These are phyloP conservation scores for Diplodia seriata DNA, from an alignment of 2,329 filamentous ascomycete species.

Conservation along the genomic window DNA sequence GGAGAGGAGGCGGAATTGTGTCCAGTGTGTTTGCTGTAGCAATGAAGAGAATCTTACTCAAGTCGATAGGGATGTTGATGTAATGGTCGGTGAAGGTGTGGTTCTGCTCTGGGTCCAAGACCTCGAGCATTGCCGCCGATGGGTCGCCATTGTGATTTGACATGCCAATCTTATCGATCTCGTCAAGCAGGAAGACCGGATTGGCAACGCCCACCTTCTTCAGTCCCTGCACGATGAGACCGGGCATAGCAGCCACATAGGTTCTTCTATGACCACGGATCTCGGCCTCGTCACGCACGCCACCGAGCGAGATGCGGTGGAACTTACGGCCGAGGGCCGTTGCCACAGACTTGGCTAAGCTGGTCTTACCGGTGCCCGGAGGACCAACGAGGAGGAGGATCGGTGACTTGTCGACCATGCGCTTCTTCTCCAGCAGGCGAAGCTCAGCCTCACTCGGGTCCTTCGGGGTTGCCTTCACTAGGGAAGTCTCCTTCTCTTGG, in stretches of 20 bases:
- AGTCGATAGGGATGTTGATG: constrained; percentile 90
- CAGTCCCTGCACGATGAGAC: constrained; percentile 88
- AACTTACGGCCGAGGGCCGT: constrained; percentile 93
- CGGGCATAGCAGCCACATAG: constrained; percentile 99
- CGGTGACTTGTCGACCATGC: constrained; percentile 91
- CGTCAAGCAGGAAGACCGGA: constrained; percentile 92
- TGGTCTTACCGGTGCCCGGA: constrained; percentile 95
- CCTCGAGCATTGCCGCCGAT: constrained; percentile 96
- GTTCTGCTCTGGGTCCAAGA: constrained; percentile 97
- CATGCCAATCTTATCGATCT: constrained; percentile 95
- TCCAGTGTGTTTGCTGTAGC: constrained; percentile 95
- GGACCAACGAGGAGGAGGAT: constrained; percentile 93
- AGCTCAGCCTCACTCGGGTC: constrained; percentile 67
- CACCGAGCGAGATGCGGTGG: constrained; percentile 93
- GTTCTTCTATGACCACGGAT: constrained; percentile 94
- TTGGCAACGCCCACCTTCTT: constrained; percentile 97
- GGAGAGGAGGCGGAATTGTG: constrained; percentile 89
- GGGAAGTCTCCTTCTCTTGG: constrained; percentile 38
- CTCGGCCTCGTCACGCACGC: constrained; percentile 94
- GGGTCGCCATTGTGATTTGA: constrained; percentile 95
- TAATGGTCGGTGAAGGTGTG: constrained; percentile 95
- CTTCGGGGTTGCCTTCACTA: constrained; percentile 33
- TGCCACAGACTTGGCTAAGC: constrained; percentile 89
- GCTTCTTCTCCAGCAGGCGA: constrained; percentile 78
- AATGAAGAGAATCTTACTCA: constrained; percentile 97